phyloP scores from a whole-genome alignment of 2,329 filamentous ascomycete species.

The Plectosphaerella sp. region DNA sequence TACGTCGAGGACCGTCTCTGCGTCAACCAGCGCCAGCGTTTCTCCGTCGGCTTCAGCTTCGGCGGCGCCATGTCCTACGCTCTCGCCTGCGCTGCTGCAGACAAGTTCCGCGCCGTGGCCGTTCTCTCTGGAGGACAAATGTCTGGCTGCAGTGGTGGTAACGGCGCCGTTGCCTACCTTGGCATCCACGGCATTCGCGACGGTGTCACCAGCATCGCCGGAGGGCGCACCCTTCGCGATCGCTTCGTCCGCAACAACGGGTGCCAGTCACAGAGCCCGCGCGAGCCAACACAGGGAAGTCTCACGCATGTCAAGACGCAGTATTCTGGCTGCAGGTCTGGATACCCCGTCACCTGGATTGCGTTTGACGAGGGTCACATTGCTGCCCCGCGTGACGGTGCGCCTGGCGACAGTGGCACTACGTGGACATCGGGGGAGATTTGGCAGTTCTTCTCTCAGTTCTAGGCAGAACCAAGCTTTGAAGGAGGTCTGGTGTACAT shows the following conservation, averaged over 20 bases:
- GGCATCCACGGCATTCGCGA: slow-evolving; percentile 33
- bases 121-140: slow-evolving; percentile 25
- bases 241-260: slow-evolving; percentile 31
- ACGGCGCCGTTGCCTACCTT: slow-evolving; percentile 31
- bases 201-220: slow-evolving; percentile 26
- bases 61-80: slow-evolving; percentile 37
- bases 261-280: slow-evolving; percentile 21
- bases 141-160: slow-evolving; percentile 29
- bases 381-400: slow-evolving; percentile 1
- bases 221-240: slow-evolving; percentile 29
- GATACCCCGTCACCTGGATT: slow-evolving; percentile 24
- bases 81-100: slow-evolving; percentile 33
- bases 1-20: slow-evolving; percentile 33
- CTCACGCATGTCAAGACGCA: slow-evolving; percentile 18
- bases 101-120: slow-evolving; percentile 32
- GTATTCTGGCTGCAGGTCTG: slow-evolving; percentile 19
- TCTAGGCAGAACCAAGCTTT: not conserved
- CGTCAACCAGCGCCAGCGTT: slow-evolving; percentile 33
- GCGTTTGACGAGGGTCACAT: slow-evolving; percentile 19
- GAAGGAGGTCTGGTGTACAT: no score
- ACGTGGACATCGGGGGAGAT: slow-evolving; percentile 11
- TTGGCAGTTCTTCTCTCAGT: slow-evolving; percentile 17
- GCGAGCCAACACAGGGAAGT: slow-evolving; percentile 15
- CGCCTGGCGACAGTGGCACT: not conserved
- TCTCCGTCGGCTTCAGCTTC: slow-evolving; percentile 40